phyloP scores from a whole-genome alignment of 1,284 basidiomycete genomes.

The Sparassis latifolia region DNA sequence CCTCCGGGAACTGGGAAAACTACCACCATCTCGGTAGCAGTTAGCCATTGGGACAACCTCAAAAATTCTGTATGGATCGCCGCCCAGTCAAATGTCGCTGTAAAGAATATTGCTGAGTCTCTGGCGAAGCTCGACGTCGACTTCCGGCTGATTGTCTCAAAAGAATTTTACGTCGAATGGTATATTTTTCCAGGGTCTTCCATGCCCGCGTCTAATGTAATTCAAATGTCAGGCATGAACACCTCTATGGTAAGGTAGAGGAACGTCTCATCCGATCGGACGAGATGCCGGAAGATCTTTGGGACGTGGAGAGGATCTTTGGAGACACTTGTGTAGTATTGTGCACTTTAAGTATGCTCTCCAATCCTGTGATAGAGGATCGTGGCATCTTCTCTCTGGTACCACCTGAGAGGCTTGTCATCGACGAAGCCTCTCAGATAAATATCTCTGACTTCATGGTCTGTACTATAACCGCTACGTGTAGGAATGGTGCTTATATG shows the following conservation, averaged over 20 bases:
- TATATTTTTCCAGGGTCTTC: constrained; percentile 21
- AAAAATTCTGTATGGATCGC: constrained; percentile 21
- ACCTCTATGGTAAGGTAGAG: constrained; percentile 44
- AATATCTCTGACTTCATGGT: constrained; percentile 18
- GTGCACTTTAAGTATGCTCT: constrained; percentile 66
- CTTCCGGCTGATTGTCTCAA: constrained; percentile 39
- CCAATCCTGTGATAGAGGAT: constrained; percentile 25
- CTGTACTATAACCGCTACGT: background rate
- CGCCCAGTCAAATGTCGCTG: constrained; percentile 35
- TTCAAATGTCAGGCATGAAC: constrained; percentile 53
- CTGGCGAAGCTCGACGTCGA: constrained; percentile 23
- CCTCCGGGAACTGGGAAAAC: constrained; percentile 28
- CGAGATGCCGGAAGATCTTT: constrained; percentile 23
- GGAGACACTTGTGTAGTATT: constrained; percentile 44
- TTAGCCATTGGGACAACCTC: constrained; percentile 7
- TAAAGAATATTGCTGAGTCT: constrained; percentile 48
- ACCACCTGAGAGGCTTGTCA: constrained; percentile 36
- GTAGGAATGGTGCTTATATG: background rate
- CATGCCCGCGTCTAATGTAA: background rate
- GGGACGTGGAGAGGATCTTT: constrained; percentile 4
- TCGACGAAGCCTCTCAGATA: constrained; percentile 47
- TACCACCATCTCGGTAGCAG: constrained; percentile 26
- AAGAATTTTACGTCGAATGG: constrained; percentile 57
- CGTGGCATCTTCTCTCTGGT: constrained; percentile 20
- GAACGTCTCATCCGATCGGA: constrained; percentile 47